Evolutionary conservation across 306 rosid species (phyloP), one percentile per base, ranked within the genome.

Genomic region (Cotoneaster glaucophyllus): DNA sequence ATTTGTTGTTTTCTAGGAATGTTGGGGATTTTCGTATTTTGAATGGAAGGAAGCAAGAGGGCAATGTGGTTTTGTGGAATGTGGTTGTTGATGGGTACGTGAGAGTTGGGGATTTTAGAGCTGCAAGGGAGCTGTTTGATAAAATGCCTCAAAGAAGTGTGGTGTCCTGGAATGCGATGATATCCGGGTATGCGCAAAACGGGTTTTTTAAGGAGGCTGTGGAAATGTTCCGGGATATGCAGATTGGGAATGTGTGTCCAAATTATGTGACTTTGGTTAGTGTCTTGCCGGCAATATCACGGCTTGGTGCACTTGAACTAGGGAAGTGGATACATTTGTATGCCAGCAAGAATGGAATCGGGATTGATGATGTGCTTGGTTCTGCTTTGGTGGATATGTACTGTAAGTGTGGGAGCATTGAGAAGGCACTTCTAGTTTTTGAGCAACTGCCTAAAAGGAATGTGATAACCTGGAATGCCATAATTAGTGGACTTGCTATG

Each of bases 381-480:
- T 90, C 97, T 69, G 91, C 97, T 64, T 70, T 88, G 79, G 86
- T 88, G 37, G 96, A 92, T 63, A 87, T 90, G 96, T 90, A 92
- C 83, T 83, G 84, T 4, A 87, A 90, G 83, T 90, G 91, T 76
- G 93, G 97, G 48, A 86, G 84, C 80, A 82, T 93, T 77, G 94
- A 86, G 86, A 82, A 88, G 91, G 97, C 96, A 21, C 82, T 90
- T 74, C 90, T 83, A 70, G 91, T 93, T 43, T 90, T 90, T 70
- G 90, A 87, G 78, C 82, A 34, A 32, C 85, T 90, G 19, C 90
- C 92, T 6, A 83, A 87, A 78, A 69, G 17, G 78, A 90, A 86
- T 58, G 85, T 82, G 34, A 92, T 90, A 70, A 89, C 90, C 53
- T 93, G 97, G 92, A 90, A 84, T 67, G 86, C 91, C 48, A 65